Percentiles rank a stretch among this genome's conserved stretches.
phyloP scores from a whole-genome alignment of 148 eudicot species.

The Silene conica region DNA sequence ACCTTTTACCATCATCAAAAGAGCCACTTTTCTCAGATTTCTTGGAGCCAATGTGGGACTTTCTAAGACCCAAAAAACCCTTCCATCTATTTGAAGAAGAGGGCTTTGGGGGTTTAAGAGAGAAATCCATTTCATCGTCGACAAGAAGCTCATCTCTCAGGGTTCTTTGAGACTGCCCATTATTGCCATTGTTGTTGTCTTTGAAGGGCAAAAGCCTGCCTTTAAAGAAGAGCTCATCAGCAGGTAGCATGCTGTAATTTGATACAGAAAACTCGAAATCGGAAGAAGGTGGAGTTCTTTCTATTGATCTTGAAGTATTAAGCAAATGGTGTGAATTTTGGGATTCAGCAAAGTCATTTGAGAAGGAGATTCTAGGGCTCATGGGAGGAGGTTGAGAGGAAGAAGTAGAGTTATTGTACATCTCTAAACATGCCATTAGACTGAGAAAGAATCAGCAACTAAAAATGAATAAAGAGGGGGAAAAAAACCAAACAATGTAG shows the following conservation, averaged over 20 bases:
- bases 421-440: constrained; percentile 69
- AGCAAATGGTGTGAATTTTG: constrained; percentile 24
- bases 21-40: constrained; percentile 40
- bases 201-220: constrained; percentile 72
- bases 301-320: background rate
- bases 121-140: constrained; percentile 38
- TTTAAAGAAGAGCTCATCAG: constrained; percentile 78
- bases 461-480: background rate
- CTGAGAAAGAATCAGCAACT: background rate
- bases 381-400: constrained; percentile 27
- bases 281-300: constrained; percentile 38
- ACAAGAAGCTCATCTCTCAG: constrained; percentile 65
- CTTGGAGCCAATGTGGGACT: constrained; percentile 67
- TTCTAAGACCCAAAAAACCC: constrained; percentile 71
- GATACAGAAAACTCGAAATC: constrained; percentile 80
- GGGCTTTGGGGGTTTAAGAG: constrained; percentile 55
- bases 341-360: constrained; percentile 82
- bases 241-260: constrained; percentile 52
- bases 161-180: constrained; percentile 35
- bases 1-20: constrained; percentile 28
- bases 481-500: background rate
- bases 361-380: constrained; percentile 94
- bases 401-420: constrained; percentile 40
- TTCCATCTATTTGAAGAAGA: constrained; percentile 49
- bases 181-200: constrained; percentile 13